These are phyloP conservation scores for Nemania sp. DNA, from an alignment of 2,329 filamentous ascomycete genomes.

Conservation along the genomic window DNA sequence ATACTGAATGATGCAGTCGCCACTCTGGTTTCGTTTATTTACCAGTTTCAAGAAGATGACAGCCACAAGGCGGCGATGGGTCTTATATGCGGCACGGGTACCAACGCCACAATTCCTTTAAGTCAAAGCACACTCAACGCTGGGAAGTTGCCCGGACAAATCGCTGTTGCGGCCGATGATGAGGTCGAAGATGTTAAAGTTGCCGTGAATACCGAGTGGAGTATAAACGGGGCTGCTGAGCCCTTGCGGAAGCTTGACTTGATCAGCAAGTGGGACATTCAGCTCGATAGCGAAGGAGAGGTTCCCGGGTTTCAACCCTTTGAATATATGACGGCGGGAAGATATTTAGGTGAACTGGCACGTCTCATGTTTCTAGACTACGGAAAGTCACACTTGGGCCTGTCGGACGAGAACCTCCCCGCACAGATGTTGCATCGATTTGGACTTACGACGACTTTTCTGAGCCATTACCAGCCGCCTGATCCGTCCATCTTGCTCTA, in stretches of 20 bases:
- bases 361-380: constrained; percentile 72
- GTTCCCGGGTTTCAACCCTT: constrained; percentile 78
- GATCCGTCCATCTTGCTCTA: constrained; percentile 49
- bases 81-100: constrained; percentile 79
- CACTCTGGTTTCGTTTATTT: constrained; percentile 77
- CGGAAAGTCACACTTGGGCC: constrained; percentile 50
- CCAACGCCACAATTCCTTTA: constrained; percentile 79
- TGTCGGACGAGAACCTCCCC: constrained; percentile 56
- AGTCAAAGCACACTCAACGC: constrained; percentile 64
- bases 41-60: constrained; percentile 64
- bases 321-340: constrained; percentile 82
- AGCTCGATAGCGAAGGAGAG: constrained; percentile 69
- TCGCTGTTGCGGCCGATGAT: constrained; percentile 54
- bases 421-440: constrained; percentile 60
- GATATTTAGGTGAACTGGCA: constrained; percentile 77
- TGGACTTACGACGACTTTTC: constrained; percentile 71
- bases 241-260: constrained; percentile 67
- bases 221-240: constrained; percentile 73
- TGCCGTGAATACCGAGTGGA: constrained; percentile 84
- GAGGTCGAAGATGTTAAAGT: constrained; percentile 62
- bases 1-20: constrained; percentile 84
- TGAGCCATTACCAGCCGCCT: constrained; percentile 69
- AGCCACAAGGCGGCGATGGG: constrained; percentile 75
- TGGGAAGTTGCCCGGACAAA: constrained; percentile 60
- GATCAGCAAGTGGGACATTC: constrained; percentile 71